A percentile compares a stretch with the other conserved stretches of the same genome.
phyloP scores from a whole-genome alignment of 306 rosid species.

The Dryas alaskensis region DNA sequence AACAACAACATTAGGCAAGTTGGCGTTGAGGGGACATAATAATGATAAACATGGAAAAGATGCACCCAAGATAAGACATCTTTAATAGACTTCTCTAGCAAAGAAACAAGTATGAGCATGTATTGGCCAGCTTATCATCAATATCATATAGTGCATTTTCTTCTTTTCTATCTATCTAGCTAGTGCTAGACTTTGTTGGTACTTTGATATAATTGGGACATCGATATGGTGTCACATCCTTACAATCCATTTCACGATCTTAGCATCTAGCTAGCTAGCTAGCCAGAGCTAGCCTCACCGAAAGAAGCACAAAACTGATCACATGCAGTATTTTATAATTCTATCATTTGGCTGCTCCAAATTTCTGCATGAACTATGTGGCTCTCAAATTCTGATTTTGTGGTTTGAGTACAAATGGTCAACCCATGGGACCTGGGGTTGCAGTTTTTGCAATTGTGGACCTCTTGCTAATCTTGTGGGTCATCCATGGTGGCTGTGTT shows the following conservation, averaged over 20 bases:
- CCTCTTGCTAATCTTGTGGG: slow-evolving; percentile 29
- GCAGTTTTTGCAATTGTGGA: slow-evolving; percentile 30
- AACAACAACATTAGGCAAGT: not conserved
- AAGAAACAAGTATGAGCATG: not conserved
- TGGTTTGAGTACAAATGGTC: not conserved
- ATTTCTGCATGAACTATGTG: slow-evolving; percentile 8
- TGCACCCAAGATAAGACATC: slow-evolving; percentile 9
- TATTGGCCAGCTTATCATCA: not conserved
- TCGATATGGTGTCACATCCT: slow-evolving; percentile 24
- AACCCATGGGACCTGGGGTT: slow-evolving; percentile 6
- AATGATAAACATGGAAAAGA: slow-evolving; percentile 4
- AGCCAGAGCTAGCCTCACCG: slow-evolving; percentile 18
- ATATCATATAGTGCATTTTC: slow-evolving; percentile 4
- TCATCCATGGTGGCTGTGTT: slow-evolving; percentile 22
- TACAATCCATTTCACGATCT: not conserved
- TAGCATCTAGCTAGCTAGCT: not conserved
- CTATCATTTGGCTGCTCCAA: slow-evolving; percentile 6
- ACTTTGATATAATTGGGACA: slow-evolving; percentile 35
- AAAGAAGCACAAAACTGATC: not conserved
- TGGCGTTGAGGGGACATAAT: slow-evolving; percentile 15
- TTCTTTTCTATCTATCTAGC: not conserved
- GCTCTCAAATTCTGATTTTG: slow-evolving; percentile 4
- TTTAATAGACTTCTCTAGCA: slow-evolving; percentile 4
- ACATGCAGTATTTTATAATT: not conserved
- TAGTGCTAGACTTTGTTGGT: slow-evolving; percentile 31